Conservation (phyloP, 2,329 filamentous ascomycete genomes). For the Pseudogymnoascus sp. region DNA sequence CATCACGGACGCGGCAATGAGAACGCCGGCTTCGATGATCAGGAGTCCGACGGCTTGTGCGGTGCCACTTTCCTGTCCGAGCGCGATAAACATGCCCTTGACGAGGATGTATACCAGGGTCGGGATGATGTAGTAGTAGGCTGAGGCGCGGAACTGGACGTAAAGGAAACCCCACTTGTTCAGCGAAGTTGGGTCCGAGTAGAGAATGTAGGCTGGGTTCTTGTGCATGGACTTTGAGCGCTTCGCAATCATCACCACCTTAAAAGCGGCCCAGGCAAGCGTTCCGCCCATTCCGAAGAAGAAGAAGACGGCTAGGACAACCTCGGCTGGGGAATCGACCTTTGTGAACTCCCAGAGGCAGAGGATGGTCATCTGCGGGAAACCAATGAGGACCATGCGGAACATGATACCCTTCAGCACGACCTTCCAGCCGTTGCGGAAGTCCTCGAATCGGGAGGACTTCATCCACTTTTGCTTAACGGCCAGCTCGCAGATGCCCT, state of each 20-base stretch:
- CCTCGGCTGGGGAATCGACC: slow-evolving; percentile 75
- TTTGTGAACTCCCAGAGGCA: slow-evolving; percentile 91
- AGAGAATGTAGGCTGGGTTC: slow-evolving; percentile 94
- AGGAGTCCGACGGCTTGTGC: slow-evolving; percentile 77
- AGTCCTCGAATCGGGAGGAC: slow-evolving; percentile 80
- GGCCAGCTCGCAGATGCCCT: slow-evolving; percentile 69
- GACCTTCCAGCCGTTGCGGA: slow-evolving; percentile 89
- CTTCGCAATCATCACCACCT: slow-evolving; percentile 82
- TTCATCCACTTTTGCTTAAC: slow-evolving; percentile 73
- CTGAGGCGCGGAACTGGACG: slow-evolving; percentile 90
- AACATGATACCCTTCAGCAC: slow-evolving; percentile 91
- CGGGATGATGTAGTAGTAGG: slow-evolving; percentile 90
- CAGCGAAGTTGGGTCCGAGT: slow-evolving; percentile 85
- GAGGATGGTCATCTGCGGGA: slow-evolving; percentile 82
- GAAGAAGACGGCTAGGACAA: slow-evolving; percentile 84
- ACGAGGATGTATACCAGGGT: slow-evolving; percentile 70
- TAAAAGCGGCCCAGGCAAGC: slow-evolving; percentile 78
- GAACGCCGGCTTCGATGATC: slow-evolving; percentile 69
- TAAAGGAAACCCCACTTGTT: slow-evolving; percentile 99
- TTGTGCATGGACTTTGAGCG: slow-evolving; percentile 87
- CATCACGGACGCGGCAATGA: slow-evolving; percentile 72
- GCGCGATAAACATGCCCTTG: slow-evolving; percentile 83
- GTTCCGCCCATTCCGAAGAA: slow-evolving; percentile 72
- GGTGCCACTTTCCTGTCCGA: slow-evolving; percentile 62
- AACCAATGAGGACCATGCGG: slow-evolving; percentile 82